Percentiles rank a stretch among this genome's conserved stretches.
Evolutionary conservation across 2,329 filamentous ascomycete genomes (phyloP).

Genomic region (Pseudogymnoascus sp.): DNA sequence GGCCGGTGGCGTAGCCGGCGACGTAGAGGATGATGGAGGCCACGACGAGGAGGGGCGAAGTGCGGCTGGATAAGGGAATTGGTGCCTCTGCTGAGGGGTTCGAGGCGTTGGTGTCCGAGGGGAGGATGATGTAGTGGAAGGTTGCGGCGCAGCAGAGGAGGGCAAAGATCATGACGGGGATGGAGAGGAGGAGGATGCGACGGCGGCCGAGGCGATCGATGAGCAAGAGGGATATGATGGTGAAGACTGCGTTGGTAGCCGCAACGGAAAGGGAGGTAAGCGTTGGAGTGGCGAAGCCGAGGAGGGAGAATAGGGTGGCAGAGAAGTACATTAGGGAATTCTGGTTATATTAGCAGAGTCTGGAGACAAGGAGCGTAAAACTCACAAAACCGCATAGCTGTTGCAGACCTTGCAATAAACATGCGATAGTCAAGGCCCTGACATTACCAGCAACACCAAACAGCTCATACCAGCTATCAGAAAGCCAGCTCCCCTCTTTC

Average conservation of each 20-base stretch:
- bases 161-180: slow-evolving; percentile 75
- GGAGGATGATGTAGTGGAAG: slow-evolving; percentile 54
- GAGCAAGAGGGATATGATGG: slow-evolving; percentile 63
- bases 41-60: slow-evolving; percentile 54
- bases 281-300: slow-evolving; percentile 72
- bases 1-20: slow-evolving; percentile 73
- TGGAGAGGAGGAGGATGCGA: slow-evolving; percentile 70
- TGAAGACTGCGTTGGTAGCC: slow-evolving; percentile 75
- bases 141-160: slow-evolving; percentile 64
- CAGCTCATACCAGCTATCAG: slow-evolving; percentile 45
- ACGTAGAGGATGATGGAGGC: slow-evolving; percentile 76
- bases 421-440: slow-evolving; percentile 75
- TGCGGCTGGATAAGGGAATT: slow-evolving; percentile 20
- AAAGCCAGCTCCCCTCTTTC: slow-evolving; percentile 10
- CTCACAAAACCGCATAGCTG: slow-evolving; percentile 78
- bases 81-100: slow-evolving; percentile 24
- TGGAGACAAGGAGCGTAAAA: slow-evolving; percentile 18
- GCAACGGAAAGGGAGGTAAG: slow-evolving; percentile 75
- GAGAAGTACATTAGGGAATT: slow-evolving; percentile 93
- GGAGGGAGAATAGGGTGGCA: slow-evolving; percentile 69
- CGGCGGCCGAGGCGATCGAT: slow-evolving; percentile 76
- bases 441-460: slow-evolving; percentile 55
- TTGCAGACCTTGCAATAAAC: slow-evolving; percentile 78
- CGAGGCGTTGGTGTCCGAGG: slow-evolving; percentile 20
- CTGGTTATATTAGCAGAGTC: slow-evolving; percentile 29